Evolutionary conservation across 768 basidiomycete genomes (phyloP).

Genomic region (Trametes gibbosa): DNA sequence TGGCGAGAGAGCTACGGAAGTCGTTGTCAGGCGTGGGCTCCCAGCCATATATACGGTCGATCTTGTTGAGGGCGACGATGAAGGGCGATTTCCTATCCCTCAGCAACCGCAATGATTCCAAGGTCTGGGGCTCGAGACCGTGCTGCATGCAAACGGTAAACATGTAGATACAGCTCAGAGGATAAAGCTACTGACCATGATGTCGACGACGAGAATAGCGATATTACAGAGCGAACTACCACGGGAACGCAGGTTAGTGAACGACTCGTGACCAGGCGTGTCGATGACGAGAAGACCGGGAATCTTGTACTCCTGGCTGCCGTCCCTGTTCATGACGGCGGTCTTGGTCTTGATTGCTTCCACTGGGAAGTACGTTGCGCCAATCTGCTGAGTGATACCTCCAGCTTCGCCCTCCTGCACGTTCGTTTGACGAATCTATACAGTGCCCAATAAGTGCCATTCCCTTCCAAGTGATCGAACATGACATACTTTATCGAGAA

Average conservation of each 20-base stretch:
- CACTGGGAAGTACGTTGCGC: conserved; percentile 98
- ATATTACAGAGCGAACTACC: conserved; percentile 98
- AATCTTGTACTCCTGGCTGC: conserved; percentile 88
- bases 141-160: conserved; percentile 50
- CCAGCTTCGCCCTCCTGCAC: conserved; percentile 99
- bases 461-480: not conserved
- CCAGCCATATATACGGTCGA: conserved; percentile 98
- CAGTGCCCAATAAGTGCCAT: not conserved
- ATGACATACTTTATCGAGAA: conserved; percentile 82
- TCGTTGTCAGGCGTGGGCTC: conserved; percentile 86
- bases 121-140: conserved; percentile 95
- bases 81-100: conserved; percentile 95
- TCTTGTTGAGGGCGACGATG: conserved; percentile 99
- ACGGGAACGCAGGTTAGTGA: conserved; percentile 93
- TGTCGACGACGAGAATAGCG: conserved; percentile 97
- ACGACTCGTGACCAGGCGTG: conserved; percentile 99
- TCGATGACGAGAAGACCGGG: conserved; percentile 96
- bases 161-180: not conserved
- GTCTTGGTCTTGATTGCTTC: conserved; percentile 95
- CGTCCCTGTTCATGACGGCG: conserved; percentile 88
- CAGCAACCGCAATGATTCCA: conserved; percentile 91
- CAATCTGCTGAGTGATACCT: conserved; percentile 99
- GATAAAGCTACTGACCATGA: conserved; percentile 62
- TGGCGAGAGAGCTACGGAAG: conserved; percentile 86
- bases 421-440: conserved; percentile 97